Evolutionary conservation across 208 protist species (phyloP).

Genomic region (Leishmania turanica): DNA sequence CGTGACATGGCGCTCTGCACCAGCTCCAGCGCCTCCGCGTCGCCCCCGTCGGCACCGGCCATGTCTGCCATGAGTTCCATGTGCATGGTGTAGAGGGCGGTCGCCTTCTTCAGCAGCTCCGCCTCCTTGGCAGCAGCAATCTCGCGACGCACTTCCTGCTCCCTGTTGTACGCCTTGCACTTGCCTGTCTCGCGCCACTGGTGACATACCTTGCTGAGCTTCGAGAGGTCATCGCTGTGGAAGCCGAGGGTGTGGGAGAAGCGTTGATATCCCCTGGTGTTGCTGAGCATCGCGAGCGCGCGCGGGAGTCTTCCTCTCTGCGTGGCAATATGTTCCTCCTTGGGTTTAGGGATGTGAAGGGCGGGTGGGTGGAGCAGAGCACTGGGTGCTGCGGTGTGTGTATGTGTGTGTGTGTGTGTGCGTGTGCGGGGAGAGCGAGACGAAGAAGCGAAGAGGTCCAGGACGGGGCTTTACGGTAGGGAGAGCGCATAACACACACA

Average conservation of each 20-base stretch:
- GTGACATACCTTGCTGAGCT: constrained; percentile 47
- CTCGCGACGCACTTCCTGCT: constrained; percentile 41
- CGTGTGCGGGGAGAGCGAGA: background rate
- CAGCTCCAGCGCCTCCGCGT: constrained; percentile 14
- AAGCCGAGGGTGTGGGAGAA: constrained; percentile 42
- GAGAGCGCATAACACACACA: no score
- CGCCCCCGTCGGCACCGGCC: constrained; percentile 9
- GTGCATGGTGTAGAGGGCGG: constrained; percentile 57
- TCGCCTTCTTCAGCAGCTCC: constrained; percentile 68
- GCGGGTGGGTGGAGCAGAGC: background rate
- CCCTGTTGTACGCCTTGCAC: constrained; percentile 47
- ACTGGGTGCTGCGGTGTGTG: background rate
- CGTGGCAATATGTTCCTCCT: background rate
- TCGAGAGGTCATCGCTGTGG: constrained; percentile 37
- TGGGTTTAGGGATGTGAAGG: background rate
- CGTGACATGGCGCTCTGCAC: constrained; percentile 4
- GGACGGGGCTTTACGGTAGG: background rate
- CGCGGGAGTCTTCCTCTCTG: background rate
- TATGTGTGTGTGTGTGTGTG: background rate
- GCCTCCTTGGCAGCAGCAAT: constrained; percentile 59
- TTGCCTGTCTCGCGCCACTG: constrained; percentile 31
- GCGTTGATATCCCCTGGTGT: constrained; percentile 44
- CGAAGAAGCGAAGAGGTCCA: background rate
- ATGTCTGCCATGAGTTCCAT: constrained; percentile 47
- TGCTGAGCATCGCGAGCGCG: constrained; percentile 61